These are phyloP conservation scores for Brassica incana DNA, from an alignment of 345 rosid genomes.

Conservation along the genomic window DNA sequence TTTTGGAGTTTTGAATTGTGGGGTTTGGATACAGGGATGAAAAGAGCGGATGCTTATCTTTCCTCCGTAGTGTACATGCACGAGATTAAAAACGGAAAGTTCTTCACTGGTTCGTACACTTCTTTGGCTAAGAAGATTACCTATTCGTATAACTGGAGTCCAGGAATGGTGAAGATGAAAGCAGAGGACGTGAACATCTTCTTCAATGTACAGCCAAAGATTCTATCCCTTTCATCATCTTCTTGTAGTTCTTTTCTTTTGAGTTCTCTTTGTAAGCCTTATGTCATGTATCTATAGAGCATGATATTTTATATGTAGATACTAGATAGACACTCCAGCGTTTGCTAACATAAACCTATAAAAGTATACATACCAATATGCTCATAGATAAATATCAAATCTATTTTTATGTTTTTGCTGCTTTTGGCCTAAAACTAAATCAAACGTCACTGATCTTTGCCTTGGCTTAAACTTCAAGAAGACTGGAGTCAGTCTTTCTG, in stretches of 20 bases:
- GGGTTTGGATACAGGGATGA: constrained; percentile 43
- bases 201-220: constrained; percentile 1
- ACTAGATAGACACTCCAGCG: constrained; percentile 20
- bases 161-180: constrained; percentile 7
- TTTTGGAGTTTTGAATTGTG: background rate
- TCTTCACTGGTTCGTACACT: constrained; percentile 16
- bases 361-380: constrained; percentile 12
- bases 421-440: background rate
- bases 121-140: background rate
- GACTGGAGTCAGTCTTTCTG: background rate
- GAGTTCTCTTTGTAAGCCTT: constrained; percentile 21
- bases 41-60: constrained; percentile 55
- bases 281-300: constrained; percentile 20
- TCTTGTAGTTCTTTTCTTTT: background rate
- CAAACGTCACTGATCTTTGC: background rate
- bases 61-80: constrained; percentile 39
- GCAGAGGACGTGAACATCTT: constrained; percentile 19
- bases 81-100: constrained; percentile 22
- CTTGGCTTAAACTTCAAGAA: background rate
- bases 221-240: background rate
- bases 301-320: constrained; percentile 7
- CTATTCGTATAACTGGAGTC: background rate
- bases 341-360: constrained; percentile 21
- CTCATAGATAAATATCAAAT: constrained; percentile 1
- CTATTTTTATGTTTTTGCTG: background rate